Base-by-base conservation (phyloP, 2,329 filamentous ascomycete species). In the Cladophialophora chaetospira region DNA sequence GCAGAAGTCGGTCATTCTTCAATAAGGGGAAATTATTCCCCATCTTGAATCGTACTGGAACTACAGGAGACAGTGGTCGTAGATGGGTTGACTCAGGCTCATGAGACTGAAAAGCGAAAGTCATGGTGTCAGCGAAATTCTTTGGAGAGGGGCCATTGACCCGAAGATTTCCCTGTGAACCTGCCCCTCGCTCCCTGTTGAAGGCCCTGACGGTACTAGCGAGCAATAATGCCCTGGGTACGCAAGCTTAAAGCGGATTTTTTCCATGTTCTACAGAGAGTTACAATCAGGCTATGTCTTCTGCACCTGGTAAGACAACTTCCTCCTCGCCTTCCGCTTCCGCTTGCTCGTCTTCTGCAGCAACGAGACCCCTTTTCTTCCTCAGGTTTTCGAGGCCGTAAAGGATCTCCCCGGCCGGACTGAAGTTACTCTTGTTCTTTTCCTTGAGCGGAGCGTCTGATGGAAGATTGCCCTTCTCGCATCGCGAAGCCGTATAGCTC, bases 1-100 rank as follows among this genome's bases (percentile, higher is more conserved):
- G 86, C 57, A 99, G 79, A 70, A 99, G 81, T 67, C 97, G 79
- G 71, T 99, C 93, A 75, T 99, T 99, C 77, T 95, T 86, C 72
- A 97, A 77, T 55, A 91, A 89, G 68, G 87, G 85, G 68, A 97
- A 97, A 67, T 85, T 75, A 66, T 84, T 79, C 60, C 79, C 77
- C 88, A 91, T 91, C n/a, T 46, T 53, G 15, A 19, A 40, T 21
- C 36, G 10, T 11, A 9, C 15, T 38, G 15, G 35, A 19, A 40
- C 1, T 3, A 21, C 3, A 40, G 36, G 3, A 40, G 36, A 40
- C 36, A 21, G 13, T n/a, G n/a, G n/a, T n/a, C n/a, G n/a, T n/a
- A n/a, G n/a, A n/a, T n/a, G n/a, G n/a, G n/a, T n/a, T n/a, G n/a
- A n/a, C n/a, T n/a, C n/a, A 33, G 13, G 29, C 13, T 13, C 29